These are phyloP conservation scores for Podila minutissima DNA, from an alignment of 192 early-diverging fungal genomes.

Conservation along the genomic window DNA sequence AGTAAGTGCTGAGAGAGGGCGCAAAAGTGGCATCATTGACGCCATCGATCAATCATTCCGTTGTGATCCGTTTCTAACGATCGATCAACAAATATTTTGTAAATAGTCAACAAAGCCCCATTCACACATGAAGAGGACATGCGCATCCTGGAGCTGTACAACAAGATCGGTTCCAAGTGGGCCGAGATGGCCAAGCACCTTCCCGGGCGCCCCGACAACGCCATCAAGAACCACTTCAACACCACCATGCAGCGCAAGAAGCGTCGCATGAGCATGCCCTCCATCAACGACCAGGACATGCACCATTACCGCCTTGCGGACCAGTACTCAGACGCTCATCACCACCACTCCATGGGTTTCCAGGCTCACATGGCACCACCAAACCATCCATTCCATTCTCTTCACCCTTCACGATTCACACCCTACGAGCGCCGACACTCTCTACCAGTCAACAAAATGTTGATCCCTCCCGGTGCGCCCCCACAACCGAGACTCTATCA, in stretches of 20 bases:
- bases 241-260: constrained; percentile 31
- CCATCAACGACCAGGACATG: constrained; percentile 12
- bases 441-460: constrained; percentile 11
- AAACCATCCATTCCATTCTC: neutral
- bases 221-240: constrained; percentile 30
- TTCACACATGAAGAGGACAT: constrained; percentile 28
- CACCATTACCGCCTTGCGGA: neutral
- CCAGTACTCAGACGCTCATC: neutral
- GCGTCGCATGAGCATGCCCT: constrained; percentile 31
- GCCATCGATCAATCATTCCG: too few relatives aligned
- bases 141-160: constrained; percentile 21
- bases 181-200: constrained; percentile 28
- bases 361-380: neutral
- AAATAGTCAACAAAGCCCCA: constrained; percentile 21
- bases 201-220: constrained; percentile 25
- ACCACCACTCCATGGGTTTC: neutral
- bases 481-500: neutral
- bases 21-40: too few relatives aligned
- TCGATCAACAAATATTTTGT: neutral
- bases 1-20: constrained; percentile 4
- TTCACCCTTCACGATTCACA: constrained; percentile 7
- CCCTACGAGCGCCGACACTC: constrained; percentile 40
- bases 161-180: constrained; percentile 20
- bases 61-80: neutral
- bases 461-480: neutral